Evolutionary conservation across 495 filamentous ascomycete species (phyloP).

Genomic region (Hypoxylon lienhwacheense): DNA sequence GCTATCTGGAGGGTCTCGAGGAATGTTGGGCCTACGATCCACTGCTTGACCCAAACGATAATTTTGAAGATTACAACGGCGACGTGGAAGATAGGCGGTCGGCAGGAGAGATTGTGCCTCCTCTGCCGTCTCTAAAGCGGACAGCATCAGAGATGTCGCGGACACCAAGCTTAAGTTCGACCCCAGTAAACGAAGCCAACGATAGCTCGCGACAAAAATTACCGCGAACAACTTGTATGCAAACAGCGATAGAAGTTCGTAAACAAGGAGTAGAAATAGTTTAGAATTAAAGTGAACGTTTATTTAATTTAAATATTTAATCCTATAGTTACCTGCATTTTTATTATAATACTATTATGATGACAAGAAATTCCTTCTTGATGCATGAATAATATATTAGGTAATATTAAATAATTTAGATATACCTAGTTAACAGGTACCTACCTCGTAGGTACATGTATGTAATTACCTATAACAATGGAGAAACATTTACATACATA

Average conservation of each 20-base stretch:
- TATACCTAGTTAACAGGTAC: no score
- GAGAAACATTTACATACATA: no score
- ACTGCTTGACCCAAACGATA: slow-evolving; percentile 47
- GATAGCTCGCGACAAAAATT: slow-evolving; percentile 39
- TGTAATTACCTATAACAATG: no score
- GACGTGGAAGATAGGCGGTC: slow-evolving; percentile 47
- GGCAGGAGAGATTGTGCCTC: slow-evolving; percentile 51
- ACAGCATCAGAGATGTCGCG: slow-evolving; percentile 52
- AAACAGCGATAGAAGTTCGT: slow-evolving; percentile 35
- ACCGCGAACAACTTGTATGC: slow-evolving; percentile 35
- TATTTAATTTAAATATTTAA: no score
- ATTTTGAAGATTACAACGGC: slow-evolving; percentile 41
- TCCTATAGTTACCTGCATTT: no score
- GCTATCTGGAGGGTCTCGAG: slow-evolving; percentile 54
- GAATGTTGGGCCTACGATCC: slow-evolving; percentile 53
- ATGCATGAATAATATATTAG: no score
- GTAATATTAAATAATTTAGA: no score
- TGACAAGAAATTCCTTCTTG: no score
- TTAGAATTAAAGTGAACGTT: slow-evolving; percentile 33
- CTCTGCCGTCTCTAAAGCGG: slow-evolving; percentile 50
- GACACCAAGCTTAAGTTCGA: slow-evolving; percentile 49
- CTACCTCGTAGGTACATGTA: no score
- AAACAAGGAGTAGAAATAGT: slow-evolving; percentile 38
- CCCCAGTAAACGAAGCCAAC: slow-evolving; percentile 24
- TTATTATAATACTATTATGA: no score